Percentiles rank a stretch among this genome's conserved stretches.
Conservation (phyloP, 2,329 filamentous ascomycete species). For the Dendrostoma leiphaemia region DNA sequence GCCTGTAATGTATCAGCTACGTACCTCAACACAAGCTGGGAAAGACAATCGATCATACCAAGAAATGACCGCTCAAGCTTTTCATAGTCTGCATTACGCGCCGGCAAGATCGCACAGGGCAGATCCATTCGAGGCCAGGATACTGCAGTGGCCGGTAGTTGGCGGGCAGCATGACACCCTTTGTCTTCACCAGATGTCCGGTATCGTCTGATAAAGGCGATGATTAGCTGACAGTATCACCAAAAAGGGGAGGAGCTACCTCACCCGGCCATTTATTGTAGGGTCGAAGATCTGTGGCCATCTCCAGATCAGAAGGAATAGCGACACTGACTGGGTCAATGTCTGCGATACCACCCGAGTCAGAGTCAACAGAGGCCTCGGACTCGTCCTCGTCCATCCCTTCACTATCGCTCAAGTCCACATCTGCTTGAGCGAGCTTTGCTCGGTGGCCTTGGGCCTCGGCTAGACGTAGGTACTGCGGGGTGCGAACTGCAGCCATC, state of each 20-base stretch:
- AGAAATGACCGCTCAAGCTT: neutral
- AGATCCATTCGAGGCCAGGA: slow-evolving; percentile 8
- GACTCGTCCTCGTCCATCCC: neutral
- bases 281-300: slow-evolving; percentile 9
- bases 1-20: neutral
- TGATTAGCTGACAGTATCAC: neutral
- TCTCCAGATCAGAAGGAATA: neutral
- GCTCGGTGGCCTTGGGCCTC: neutral
- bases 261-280: slow-evolving; percentile 14
- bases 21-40: neutral
- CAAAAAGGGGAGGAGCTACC: neutral
- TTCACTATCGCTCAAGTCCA: too few relatives aligned
- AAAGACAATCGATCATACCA: neutral
- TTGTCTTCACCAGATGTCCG: neutral
- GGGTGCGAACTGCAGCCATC: neutral
- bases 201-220: neutral
- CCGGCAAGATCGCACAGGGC: slow-evolving; percentile 2
- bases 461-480: neutral
- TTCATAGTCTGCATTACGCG: neutral
- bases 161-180: slow-evolving; percentile 3
- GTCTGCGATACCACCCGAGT: neutral
- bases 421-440: too few relatives aligned
- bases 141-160: neutral
- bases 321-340: neutral
- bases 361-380: too few relatives aligned